These are phyloP conservation scores for Nicotiana paniculata DNA, from an alignment of 257 asterid species.

Conservation along the genomic window DNA sequence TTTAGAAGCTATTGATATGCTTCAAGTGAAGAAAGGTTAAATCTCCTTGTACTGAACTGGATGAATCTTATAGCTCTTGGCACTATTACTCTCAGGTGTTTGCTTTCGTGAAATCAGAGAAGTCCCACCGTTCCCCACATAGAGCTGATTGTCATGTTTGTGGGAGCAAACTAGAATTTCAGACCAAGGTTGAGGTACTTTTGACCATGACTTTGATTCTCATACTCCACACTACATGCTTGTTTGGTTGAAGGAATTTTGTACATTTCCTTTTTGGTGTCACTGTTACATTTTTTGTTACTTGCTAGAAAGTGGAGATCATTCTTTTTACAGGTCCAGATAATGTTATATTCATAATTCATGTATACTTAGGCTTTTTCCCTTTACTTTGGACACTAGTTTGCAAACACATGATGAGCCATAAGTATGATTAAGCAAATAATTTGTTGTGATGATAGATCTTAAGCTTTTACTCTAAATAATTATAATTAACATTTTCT, in stretches of 20 bases:
- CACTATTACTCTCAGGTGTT: slow-evolving; percentile 54
- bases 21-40: neutral
- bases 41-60: neutral
- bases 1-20: neutral
- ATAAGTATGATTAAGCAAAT: neutral
- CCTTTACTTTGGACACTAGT: neutral
- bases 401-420: neutral
- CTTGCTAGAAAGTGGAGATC: neutral
- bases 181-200: slow-evolving; percentile 78
- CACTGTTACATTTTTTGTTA: neutral
- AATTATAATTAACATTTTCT: neutral
- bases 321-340: neutral
- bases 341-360: neutral
- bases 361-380: neutral
- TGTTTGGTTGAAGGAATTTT: neutral
- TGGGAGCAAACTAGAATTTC: slow-evolving; percentile 87
- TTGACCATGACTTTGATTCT: neutral
- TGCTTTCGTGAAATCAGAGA: slow-evolving; percentile 75
- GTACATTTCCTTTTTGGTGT: neutral
- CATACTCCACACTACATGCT: neutral
- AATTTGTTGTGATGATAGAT: neutral
- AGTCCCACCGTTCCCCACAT: slow-evolving; percentile 58
- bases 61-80: slow-evolving; percentile 11
- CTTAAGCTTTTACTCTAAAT: neutral
- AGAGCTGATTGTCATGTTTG: slow-evolving; percentile 92